Conservation (phyloP, 768 basidiomycete genomes). For the Suillus ampliporus region DNA sequence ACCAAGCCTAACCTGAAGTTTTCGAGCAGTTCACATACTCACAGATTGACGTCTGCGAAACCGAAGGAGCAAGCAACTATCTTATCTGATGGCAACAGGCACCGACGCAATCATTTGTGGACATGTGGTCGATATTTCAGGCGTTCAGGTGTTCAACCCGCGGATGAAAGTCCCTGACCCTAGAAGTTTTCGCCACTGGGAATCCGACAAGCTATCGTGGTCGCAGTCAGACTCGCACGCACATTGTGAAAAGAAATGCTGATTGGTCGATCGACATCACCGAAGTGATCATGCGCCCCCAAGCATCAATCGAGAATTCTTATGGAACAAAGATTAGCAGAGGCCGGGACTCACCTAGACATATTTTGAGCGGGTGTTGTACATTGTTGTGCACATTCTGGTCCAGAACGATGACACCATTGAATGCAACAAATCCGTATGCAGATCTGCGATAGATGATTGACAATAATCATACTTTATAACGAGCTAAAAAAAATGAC, state of each 20-base stretch:
- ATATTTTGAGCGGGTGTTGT: background rate
- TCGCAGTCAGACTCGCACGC: slow-evolving; percentile 14
- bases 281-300: background rate
- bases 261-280: background rate
- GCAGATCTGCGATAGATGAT: too few relatives aligned
- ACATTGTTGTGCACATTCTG: background rate
- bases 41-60: slow-evolving; percentile 10
- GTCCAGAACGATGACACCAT: background rate
- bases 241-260: background rate
- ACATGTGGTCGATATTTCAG: slow-evolving; percentile 6
- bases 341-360: background rate
- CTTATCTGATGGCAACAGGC: slow-evolving; percentile 17
- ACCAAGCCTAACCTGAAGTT: background rate
- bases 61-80: slow-evolving; percentile 2
- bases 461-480: background rate
- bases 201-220: background rate
- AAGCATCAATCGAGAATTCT: too few relatives aligned
- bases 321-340: background rate
- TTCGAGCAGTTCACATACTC: slow-evolving; percentile 2
- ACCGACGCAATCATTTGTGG: background rate
- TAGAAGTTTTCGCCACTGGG: slow-evolving; percentile 3
- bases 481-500: background rate
- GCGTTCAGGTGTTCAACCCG: slow-evolving; percentile 1
- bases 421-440: background rate
- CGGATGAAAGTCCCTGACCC: background rate